Evolutionary conservation across 768 basidiomycete genomes (phyloP), one percentile per base, ranked within the genome.

Genomic region (Hydnomerulius pinastri): DNA sequence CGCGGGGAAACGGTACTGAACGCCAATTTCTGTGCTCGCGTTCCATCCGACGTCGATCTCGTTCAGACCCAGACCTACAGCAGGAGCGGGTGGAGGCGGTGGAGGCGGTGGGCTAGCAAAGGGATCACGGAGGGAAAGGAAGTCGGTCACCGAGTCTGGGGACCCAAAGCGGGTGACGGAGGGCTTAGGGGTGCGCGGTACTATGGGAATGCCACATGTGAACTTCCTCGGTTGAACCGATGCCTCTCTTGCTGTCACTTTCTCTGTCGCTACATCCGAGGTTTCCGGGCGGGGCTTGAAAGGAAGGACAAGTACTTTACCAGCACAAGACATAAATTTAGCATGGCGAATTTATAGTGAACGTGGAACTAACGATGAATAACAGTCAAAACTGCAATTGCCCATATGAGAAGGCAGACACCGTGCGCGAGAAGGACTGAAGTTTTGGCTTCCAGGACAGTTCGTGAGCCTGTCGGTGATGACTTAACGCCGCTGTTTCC

Each of bases 61-160:
- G 21, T 66, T 63, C 18, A 66, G 58, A 18, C 57, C 64, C 24
- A 70, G 59, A 13, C 56, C 58, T 0, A 59, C 17, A 15, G 68
- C 57, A n/a, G 64, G 64, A 9, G 64, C 46, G 29, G 65, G 64
- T 3, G 68, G 67, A 6, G 66, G 68, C n/a, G 54, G 64, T 1
- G 67, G 66, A n/a, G 67, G 67, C 1, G 55, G 55, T 1, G 53
- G 61, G 17, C 69, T 69, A 13, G 67, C 67, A 4, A 68, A 68
- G 17, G 67, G 67, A 46, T 68, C 67, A 41, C 65, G 64, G 54
- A 68, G 49, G 9, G 67, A 68, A 46, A 70, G 64, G 36, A 71
- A 68, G 54, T 68, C 67, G 18, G 66, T 55, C 0, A 59, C 20
- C 32, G 67, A 61, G 53, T 68, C 67, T 15, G 53, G 43, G 37